A percentile compares a stretch with the other conserved stretches of the same genome.
These are phyloP conservation scores for Heterobasidion annosum DNA, from an alignment of 1,284 basidiomycete species.

Conservation along the genomic window DNA sequence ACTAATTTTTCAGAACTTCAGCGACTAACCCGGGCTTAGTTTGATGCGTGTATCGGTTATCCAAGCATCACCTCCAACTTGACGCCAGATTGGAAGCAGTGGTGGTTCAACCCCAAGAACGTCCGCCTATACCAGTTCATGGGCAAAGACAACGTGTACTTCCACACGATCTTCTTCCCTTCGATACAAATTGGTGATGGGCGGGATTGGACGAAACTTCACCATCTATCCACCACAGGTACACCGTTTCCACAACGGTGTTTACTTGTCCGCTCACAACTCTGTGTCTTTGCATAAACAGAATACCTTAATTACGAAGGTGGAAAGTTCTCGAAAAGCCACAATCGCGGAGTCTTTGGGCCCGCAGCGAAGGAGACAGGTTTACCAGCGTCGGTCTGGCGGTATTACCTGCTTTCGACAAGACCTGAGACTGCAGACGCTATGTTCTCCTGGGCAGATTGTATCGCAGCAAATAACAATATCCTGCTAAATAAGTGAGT, in stretches of 20 bases:
- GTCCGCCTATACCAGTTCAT: slow-evolving; percentile 98
- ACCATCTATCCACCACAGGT: slow-evolving; percentile 96
- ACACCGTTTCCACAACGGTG: not conserved
- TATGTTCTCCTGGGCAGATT: slow-evolving; percentile 96
- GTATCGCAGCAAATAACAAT: slow-evolving; percentile 92
- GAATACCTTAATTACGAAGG: slow-evolving; percentile 99
- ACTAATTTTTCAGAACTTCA: not conserved
- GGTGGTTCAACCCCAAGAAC: slow-evolving; percentile 95
- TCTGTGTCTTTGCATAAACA: slow-evolving; percentile 20
- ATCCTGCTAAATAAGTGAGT: slow-evolving; percentile 87
- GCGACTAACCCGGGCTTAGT: slow-evolving; percentile 37
- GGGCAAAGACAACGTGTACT: slow-evolving; percentile 98
- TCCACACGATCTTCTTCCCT: slow-evolving; percentile 97
- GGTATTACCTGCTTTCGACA: slow-evolving; percentile 92
- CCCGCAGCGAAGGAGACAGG: slow-evolving; percentile 92
- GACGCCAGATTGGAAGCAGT: slow-evolving; percentile 90
- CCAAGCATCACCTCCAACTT: slow-evolving; percentile 96
- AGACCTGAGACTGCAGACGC: slow-evolving; percentile 93
- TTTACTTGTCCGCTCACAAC: not conserved
- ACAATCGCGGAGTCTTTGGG: slow-evolving; percentile 96
- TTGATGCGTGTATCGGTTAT: slow-evolving; percentile 97
- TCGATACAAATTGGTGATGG: slow-evolving; percentile 87
- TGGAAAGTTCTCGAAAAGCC: slow-evolving; percentile 98
- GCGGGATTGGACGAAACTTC: slow-evolving; percentile 88
- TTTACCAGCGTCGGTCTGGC: slow-evolving; percentile 91